Conservation (phyloP, 148 eudicot species). For the Agrostemma githago region DNA sequence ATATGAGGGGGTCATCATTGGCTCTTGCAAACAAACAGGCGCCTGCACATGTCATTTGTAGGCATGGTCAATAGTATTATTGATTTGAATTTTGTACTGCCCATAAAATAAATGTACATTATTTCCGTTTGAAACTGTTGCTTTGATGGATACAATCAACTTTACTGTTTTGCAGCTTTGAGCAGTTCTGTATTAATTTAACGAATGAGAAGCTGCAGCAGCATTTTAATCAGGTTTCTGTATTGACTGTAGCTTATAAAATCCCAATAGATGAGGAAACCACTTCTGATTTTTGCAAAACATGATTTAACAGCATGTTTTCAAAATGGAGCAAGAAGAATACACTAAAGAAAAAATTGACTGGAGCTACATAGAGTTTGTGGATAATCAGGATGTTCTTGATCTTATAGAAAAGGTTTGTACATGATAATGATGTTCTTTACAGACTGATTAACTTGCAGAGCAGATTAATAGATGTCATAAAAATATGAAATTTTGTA, state of each 20-base stretch:
- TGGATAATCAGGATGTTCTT: constrained; percentile 94
- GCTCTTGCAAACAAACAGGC: constrained; percentile 6
- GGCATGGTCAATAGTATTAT: neutral
- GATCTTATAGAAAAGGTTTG: constrained; percentile 95
- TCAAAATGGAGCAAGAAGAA: constrained; percentile 99
- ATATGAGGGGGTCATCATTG: neutral
- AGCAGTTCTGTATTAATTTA: constrained; percentile 95
- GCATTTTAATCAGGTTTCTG: constrained; percentile 92
- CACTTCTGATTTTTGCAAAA: neutral
- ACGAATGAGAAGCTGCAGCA: constrained; percentile 99
- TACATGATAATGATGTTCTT: constrained; percentile 14
- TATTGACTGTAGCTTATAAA: neutral
- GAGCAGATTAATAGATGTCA: neutral
- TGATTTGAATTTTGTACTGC: neutral
- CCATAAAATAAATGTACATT: neutral
- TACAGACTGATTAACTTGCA: constrained; percentile 4
- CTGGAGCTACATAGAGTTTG: constrained; percentile 96
- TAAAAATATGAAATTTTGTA: neutral
- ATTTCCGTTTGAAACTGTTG: neutral
- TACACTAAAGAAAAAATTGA: constrained; percentile 92
- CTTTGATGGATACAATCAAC: constrained; percentile 13
- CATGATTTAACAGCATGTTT: constrained; percentile 71
- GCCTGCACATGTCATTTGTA: neutral
- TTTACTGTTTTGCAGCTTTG: constrained; percentile 67
- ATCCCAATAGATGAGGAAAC: neutral